phyloP scores from a whole-genome alignment of 306 rosid species.

The Ormosia semicastrata region DNA sequence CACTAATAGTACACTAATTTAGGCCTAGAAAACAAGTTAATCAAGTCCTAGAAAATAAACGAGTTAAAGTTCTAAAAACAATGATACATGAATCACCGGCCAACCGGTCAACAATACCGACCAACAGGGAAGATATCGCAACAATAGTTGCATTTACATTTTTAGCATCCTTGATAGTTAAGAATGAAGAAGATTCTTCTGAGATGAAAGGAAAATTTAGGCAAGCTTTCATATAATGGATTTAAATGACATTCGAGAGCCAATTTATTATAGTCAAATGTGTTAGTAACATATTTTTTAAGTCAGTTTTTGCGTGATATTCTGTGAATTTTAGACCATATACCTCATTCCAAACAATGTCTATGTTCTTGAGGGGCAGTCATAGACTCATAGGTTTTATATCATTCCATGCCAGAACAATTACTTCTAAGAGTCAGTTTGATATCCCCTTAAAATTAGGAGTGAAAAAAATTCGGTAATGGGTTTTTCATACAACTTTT shows the following conservation, averaged over 20 bases:
- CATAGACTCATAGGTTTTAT: neutral
- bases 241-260: constrained; percentile 1
- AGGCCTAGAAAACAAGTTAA: no score
- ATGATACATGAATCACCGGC: no score
- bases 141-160: neutral
- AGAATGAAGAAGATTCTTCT: constrained; percentile 11
- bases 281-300: neutral
- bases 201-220: constrained; percentile 7
- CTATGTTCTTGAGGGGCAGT: neutral
- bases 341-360: neutral
- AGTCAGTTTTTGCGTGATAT: neutral
- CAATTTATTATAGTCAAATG: neutral
- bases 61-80: no score
- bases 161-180: neutral
- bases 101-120: no score
- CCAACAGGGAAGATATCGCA: no score
- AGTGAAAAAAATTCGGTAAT: neutral
- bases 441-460: neutral
- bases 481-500: neutral
- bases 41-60: no score
- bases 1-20: no score
- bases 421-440: neutral
- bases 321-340: neutral
- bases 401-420: neutral
- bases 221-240: neutral